These are phyloP conservation scores for Xylaria venustula DNA, from an alignment of 495 filamentous ascomycete genomes.

Conservation along the genomic window DNA sequence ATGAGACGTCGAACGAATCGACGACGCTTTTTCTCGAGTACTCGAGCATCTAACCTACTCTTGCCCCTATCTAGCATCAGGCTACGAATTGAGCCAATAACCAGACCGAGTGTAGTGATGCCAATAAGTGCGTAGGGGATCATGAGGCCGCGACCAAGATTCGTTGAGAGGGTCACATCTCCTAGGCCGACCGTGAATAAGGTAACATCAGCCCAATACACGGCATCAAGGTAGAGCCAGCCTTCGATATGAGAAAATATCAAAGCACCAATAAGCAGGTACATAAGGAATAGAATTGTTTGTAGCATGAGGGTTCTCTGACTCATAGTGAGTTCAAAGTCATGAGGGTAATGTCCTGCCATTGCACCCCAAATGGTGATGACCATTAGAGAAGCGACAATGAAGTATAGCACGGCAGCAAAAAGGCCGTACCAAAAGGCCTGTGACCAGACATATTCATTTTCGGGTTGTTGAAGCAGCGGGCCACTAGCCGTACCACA, in stretches of 20 bases:
- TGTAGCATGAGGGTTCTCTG: slow-evolving; percentile 88
- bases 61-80: slow-evolving; percentile 77
- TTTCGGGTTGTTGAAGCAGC: slow-evolving; percentile 44
- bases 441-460: slow-evolving; percentile 63
- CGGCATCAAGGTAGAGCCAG: slow-evolving; percentile 74
- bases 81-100: slow-evolving; percentile 77
- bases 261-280: slow-evolving; percentile 70
- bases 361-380: slow-evolving; percentile 67
- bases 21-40: slow-evolving; percentile 67
- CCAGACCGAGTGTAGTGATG: slow-evolving; percentile 78
- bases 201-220: slow-evolving; percentile 85
- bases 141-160: slow-evolving; percentile 61
- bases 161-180: slow-evolving; percentile 58
- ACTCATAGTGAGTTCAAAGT: slow-evolving; percentile 68
- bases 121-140: slow-evolving; percentile 81
- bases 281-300: slow-evolving; percentile 74
- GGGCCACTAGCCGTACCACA: slow-evolving; percentile 54
- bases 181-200: slow-evolving; percentile 83
- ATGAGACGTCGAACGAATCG: slow-evolving; percentile 51
- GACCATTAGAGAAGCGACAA: slow-evolving; percentile 68
- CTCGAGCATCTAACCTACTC: slow-evolving; percentile 63
- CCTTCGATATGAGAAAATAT: slow-evolving; percentile 71
- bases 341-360: slow-evolving; percentile 60
- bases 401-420: slow-evolving; percentile 72
- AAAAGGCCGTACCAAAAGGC: slow-evolving; percentile 81